Evolutionary conservation across 1,284 basidiomycete genomes (phyloP).

Genomic region (Singerocomus rubriflavus): DNA sequence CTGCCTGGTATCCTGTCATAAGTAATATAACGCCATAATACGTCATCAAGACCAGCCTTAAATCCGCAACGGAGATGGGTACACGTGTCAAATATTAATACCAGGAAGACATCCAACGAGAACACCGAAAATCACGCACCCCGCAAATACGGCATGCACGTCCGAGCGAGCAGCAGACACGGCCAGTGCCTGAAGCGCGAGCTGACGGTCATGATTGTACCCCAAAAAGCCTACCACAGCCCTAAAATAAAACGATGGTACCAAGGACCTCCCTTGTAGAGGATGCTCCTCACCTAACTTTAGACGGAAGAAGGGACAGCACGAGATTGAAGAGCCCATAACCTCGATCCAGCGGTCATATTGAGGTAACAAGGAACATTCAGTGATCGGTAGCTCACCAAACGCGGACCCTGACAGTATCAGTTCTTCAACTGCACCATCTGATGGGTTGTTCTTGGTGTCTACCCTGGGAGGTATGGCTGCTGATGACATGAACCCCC

Average conservation of each 20-base stretch:
- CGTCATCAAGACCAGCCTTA: conserved; percentile 73
- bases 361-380: neutral
- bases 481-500: conserved; percentile 24
- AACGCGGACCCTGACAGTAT: conserved; percentile 73
- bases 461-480: conserved; percentile 18
- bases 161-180: conserved; percentile 64
- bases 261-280: neutral
- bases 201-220: conserved; percentile 64
- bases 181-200: conserved; percentile 64
- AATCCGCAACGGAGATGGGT: neutral
- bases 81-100: neutral
- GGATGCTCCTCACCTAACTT: conserved; percentile 50
- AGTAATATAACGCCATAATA: conserved; percentile 71
- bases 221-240: conserved; percentile 70
- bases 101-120: neutral
- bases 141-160: conserved; percentile 71
- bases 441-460: conserved; percentile 27
- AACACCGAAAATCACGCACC: conserved; percentile 39
- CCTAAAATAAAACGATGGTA: conserved; percentile 34
- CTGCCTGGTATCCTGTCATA: conserved; percentile 69
- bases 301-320: conserved; percentile 69
- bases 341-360: conserved; percentile 33
- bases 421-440: conserved; percentile 65
- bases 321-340: conserved; percentile 76
- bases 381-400: conserved; percentile 40